phyloP scores from a whole-genome alignment of 306 rosid genomes.

The Crotalaria pallida region DNA sequence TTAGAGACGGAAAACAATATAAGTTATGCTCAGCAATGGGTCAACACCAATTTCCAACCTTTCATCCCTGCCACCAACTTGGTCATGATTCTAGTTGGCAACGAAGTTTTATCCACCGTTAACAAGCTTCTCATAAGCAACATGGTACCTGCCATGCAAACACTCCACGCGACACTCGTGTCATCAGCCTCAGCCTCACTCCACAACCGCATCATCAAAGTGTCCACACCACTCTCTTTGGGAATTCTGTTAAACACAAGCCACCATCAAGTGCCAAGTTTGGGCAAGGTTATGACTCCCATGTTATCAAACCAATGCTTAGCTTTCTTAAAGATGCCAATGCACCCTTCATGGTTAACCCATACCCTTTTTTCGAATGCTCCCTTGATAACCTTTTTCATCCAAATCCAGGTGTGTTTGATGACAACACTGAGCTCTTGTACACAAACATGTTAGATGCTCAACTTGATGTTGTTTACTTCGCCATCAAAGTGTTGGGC shows the following conservation, averaged over 20 bases:
- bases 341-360: slow-evolving; percentile 72
- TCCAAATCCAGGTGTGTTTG: slow-evolving; percentile 43
- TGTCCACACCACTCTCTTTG: slow-evolving; percentile 72
- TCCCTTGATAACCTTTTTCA: slow-evolving; percentile 39
- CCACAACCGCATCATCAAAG: slow-evolving; percentile 38
- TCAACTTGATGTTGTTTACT: slow-evolving; percentile 61
- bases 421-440: slow-evolving; percentile 30
- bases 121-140: slow-evolving; percentile 42
- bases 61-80: slow-evolving; percentile 50
- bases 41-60: slow-evolving; percentile 49
- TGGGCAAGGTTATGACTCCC: slow-evolving; percentile 76
- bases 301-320: slow-evolving; percentile 61
- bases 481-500: slow-evolving; percentile 50
- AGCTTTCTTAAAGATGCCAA: slow-evolving; percentile 48
- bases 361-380: slow-evolving; percentile 61
- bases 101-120: slow-evolving; percentile 63
- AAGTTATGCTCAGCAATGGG: slow-evolving; percentile 49
- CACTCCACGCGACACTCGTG: slow-evolving; percentile 53
- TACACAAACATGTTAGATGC: slow-evolving; percentile 83
- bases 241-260: slow-evolving; percentile 59
- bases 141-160: slow-evolving; percentile 71
- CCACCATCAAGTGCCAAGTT: slow-evolving; percentile 72
- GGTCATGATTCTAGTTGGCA: slow-evolving; percentile 52
- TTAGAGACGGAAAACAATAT: too few relatives aligned
- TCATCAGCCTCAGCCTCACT: slow-evolving; percentile 29